Percentiles rank a stretch among this genome's conserved stretches.
Conservation (phyloP, 2,329 filamentous ascomycete species). For the Diaporthe longicolla region DNA sequence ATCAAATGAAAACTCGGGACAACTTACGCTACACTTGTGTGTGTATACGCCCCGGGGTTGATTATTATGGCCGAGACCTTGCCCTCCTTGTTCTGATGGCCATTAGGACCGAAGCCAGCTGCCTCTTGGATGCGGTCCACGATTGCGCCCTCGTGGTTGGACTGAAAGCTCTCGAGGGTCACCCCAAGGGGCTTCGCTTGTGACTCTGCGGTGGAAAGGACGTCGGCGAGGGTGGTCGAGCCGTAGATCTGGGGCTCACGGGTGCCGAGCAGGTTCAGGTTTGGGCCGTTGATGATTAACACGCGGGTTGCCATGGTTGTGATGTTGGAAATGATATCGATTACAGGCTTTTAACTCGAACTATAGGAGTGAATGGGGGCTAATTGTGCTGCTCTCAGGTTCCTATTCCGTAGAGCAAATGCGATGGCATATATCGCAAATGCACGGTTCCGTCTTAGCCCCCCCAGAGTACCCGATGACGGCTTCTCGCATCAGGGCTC, state of each 20-base stretch:
- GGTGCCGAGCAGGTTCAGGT: slow-evolving; percentile 84
- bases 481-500: background rate
- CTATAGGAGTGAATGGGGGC: background rate
- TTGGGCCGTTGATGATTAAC: slow-evolving; percentile 85
- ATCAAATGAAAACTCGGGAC: background rate
- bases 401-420: background rate
- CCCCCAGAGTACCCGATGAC: background rate
- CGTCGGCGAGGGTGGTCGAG: slow-evolving; percentile 74
- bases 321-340: background rate
- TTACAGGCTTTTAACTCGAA: background rate
- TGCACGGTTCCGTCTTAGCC: background rate
- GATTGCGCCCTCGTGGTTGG: slow-evolving; percentile 83
- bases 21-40: slow-evolving; percentile 75
- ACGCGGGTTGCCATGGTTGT: slow-evolving; percentile 61
- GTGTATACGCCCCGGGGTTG: slow-evolving; percentile 82
- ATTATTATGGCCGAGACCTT: slow-evolving; percentile 77
- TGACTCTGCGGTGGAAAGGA: slow-evolving; percentile 63
- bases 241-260: slow-evolving; percentile 83
- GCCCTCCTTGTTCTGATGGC: slow-evolving; percentile 37
- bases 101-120: slow-evolving; percentile 53
- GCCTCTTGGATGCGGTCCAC: slow-evolving; percentile 81
- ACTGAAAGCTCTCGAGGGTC: slow-evolving; percentile 75
- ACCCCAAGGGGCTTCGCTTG: slow-evolving; percentile 65
- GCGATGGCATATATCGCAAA: slow-evolving; percentile 21
- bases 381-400: background rate